Evolutionary conservation across 2,329 filamentous ascomycete genomes (phyloP).

Genomic region (Beauveria pseudobassiana): DNA sequence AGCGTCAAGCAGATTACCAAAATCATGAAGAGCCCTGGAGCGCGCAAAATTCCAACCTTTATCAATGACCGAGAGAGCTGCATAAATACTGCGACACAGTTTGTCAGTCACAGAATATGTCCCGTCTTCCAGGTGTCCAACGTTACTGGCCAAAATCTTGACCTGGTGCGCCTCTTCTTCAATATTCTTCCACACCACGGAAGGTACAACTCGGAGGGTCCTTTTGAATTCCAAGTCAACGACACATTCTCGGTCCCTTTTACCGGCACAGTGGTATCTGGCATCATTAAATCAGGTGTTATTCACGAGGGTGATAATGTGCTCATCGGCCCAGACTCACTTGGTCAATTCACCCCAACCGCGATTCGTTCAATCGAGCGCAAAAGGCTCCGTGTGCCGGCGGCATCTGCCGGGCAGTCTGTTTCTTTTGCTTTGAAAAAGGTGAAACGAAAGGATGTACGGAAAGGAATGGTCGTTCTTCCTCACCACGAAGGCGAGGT

Average conservation of each 20-base stretch:
- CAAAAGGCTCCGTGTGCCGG: conserved; percentile 83
- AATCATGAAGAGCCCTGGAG: conserved; percentile 89
- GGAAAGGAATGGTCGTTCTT: conserved; percentile 96
- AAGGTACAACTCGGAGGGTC: conserved; percentile 78
- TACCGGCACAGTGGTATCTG: conserved; percentile 91
- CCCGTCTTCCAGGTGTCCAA: conserved; percentile 98
- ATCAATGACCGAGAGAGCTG: conserved; percentile 88
- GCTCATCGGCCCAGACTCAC: conserved; percentile 79
- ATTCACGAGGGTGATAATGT: conserved; percentile 87
- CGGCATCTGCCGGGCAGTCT: conserved; percentile 83
- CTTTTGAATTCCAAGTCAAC: conserved; percentile 93
- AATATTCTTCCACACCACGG: conserved; percentile 94
- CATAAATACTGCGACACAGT: conserved; percentile 91
- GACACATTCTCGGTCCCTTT: conserved; percentile 98
- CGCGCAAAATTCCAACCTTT: conserved; percentile 91
- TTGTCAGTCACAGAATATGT: conserved; percentile 90
- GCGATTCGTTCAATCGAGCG: conserved; percentile 88
- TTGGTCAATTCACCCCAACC: conserved; percentile 84
- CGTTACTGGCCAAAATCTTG: conserved; percentile 85
- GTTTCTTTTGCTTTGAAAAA: conserved; percentile 87
- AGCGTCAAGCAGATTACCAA: conserved; percentile 86
- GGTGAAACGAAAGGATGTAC: conserved; percentile 80
- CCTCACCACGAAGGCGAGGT: conserved; percentile 71
- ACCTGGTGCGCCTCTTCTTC: conserved; percentile 84
- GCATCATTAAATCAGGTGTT: conserved; percentile 81